Conservation (phyloP, 495 filamentous ascomycete genomes). For the Annulohypoxylon nitens region DNA sequence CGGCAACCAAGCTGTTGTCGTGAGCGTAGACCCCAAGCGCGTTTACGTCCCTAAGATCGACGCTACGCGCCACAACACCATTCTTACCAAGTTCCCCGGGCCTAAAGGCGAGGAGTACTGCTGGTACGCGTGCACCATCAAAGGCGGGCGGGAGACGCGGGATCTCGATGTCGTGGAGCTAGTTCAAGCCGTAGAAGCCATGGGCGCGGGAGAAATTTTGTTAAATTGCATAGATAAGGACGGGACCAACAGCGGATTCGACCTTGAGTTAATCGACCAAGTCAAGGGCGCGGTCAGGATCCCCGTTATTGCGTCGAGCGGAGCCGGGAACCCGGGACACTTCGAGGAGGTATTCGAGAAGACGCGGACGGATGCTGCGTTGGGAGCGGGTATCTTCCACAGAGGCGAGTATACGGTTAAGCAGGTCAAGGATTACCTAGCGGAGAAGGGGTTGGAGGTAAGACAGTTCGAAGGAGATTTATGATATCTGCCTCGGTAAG, state of each 20-base stretch:
- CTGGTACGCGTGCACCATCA: conserved; percentile 99
- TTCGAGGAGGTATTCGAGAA: conserved; percentile 90
- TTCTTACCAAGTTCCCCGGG: conserved; percentile 77
- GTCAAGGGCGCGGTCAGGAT: conserved; percentile 89
- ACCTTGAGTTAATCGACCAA: conserved; percentile 88
- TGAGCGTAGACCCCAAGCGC: conserved; percentile 93
- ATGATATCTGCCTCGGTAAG: conserved; percentile 29
- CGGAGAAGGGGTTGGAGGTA: conserved; percentile 77
- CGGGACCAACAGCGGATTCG: conserved; percentile 94
- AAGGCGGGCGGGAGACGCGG: conserved; percentile 89
- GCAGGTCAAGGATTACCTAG: conserved; percentile 89
- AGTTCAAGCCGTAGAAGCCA: conserved; percentile 89
- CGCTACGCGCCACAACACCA: conserved; percentile 81
- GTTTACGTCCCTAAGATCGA: conserved; percentile 82
- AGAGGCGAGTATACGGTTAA: conserved; percentile 93
- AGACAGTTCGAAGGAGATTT: conserved; percentile 74
- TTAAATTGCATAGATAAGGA: conserved; percentile 98
- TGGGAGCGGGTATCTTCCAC: conserved; percentile 98
- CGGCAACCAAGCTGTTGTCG: conserved; percentile 96
- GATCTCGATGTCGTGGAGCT: conserved; percentile 93
- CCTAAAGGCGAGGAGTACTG: conserved; percentile 83
- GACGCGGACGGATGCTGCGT: conserved; percentile 89
- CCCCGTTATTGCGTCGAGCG: conserved; percentile 95
- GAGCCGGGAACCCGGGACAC: conserved; percentile 89
- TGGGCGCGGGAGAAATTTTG: conserved; percentile 93